A percentile compares a stretch with the other conserved stretches of the same genome.
These are phyloP conservation scores for Trichopus zeylanicus DNA, from an alignment of 116 monocot genomes.

Conservation along the genomic window DNA sequence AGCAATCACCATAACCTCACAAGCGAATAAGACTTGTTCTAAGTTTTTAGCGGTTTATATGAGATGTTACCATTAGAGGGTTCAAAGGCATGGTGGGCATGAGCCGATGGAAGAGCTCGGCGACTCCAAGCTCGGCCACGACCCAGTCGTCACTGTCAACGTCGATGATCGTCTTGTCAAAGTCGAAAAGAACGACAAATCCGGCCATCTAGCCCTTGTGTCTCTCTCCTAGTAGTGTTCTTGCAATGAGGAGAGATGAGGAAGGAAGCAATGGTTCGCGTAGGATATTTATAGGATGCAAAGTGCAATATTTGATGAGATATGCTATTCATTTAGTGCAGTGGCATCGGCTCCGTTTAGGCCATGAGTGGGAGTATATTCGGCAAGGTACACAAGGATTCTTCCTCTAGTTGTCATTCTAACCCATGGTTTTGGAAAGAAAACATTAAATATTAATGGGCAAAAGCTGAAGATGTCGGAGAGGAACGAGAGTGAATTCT, in stretches of 20 bases:
- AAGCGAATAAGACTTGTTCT: neutral
- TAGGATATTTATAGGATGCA: neutral
- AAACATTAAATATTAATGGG: too few species aligned
- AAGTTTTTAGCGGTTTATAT: neutral
- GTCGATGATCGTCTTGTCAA: conserved; percentile 57
- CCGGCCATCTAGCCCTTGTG: neutral
- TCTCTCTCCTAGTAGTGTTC: neutral
- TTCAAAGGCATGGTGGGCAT: conserved; percentile 43
- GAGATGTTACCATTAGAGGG: conserved; percentile 25
- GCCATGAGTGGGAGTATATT: too few species aligned
- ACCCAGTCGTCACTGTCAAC: conserved; percentile 57
- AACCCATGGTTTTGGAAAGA: too few species aligned
- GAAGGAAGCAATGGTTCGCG: neutral
- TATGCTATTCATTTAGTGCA: too few species aligned
- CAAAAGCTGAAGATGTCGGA: too few species aligned
- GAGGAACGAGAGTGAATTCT: too few species aligned
- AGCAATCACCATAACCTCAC: neutral
- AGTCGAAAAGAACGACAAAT: conserved; percentile 34
- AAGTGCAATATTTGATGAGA: neutral
- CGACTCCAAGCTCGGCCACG: conserved; percentile 25
- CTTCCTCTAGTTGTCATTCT: too few species aligned
- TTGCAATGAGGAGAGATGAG: neutral
- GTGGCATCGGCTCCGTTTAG: too few species aligned
- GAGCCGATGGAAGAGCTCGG: conserved; percentile 25
- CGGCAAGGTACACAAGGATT: too few species aligned